Conservation (phyloP, 176 grass and related monocot genomes). For the maize (Zea mays) region Zm-B73-REFERENCE-NAM-5.0 NC_050104.1:136321501-136322000, state of each 20-base stretch:
- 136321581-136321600: slow-evolving; percentile 92
- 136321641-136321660: slow-evolving; percentile 98
- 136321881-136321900: slow-evolving; percentile 87
- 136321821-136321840: slow-evolving; percentile 92
- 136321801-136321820: slow-evolving; percentile 88
- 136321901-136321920: slow-evolving; percentile 98
- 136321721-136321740: slow-evolving; percentile 95
- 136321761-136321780: slow-evolving; percentile 87
- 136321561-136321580: slow-evolving; percentile 95
- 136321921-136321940: slow-evolving; percentile 81
- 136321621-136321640: slow-evolving; percentile 92
- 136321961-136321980: slow-evolving; percentile 92
- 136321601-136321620: slow-evolving; percentile 95
- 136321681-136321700: slow-evolving; percentile 79
- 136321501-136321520: slow-evolving; percentile 31
- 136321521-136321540: slow-evolving; percentile 67
- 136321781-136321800: slow-evolving; percentile 95
- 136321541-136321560: slow-evolving; percentile 95
- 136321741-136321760: slow-evolving; percentile 99
- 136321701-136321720: slow-evolving; percentile 92
- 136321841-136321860: slow-evolving; percentile 92
- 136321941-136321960: slow-evolving; percentile 72
- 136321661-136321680: slow-evolving; percentile 85
- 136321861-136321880: slow-evolving; percentile 94
- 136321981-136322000: slow-evolving; percentile 93